Conservation (phyloP, 2,329 filamentous ascomycete genomes). For the Orbilia ellipsospora region DNA sequence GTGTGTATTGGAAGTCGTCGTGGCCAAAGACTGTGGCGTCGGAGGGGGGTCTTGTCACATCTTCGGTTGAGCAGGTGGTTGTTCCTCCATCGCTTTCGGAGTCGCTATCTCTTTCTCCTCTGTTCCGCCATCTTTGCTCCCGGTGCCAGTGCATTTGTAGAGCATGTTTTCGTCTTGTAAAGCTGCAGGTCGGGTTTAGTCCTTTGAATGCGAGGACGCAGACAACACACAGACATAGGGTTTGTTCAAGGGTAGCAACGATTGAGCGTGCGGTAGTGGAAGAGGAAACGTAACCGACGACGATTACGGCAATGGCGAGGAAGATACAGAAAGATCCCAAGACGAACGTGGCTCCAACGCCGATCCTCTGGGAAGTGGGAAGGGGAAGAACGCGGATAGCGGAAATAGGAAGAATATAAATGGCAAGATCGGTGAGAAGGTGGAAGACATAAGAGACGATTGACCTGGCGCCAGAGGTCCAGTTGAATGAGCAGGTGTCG, state of each 20-base stretch:
- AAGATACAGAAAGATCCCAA: constrained; percentile 45
- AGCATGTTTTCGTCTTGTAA: not conserved
- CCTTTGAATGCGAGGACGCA: constrained; percentile 33
- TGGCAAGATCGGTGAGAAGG: constrained; percentile 33
- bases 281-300: constrained; percentile 27
- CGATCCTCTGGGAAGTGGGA: constrained; percentile 31
- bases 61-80: constrained; percentile 13
- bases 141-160: constrained; percentile 1
- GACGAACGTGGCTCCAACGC: constrained; percentile 27
- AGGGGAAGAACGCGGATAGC: constrained; percentile 18
- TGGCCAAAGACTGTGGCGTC: constrained; percentile 33
- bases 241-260: constrained; percentile 37
- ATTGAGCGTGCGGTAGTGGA: constrained; percentile 24
- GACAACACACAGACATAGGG: constrained; percentile 32
- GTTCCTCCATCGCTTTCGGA: constrained; percentile 38
- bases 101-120: not conserved
- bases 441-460: constrained; percentile 41
- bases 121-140: not conserved
- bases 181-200: constrained; percentile 14
- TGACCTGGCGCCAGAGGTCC: constrained; percentile 23
- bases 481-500: constrained; percentile 24
- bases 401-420: constrained; percentile 43
- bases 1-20: not conserved
- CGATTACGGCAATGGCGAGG: constrained; percentile 32
- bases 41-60: constrained; percentile 32